These are phyloP conservation scores for Aspergillus sclerotioniger DNA, from an alignment of 495 filamentous ascomycete species.

Conservation along the genomic window DNA sequence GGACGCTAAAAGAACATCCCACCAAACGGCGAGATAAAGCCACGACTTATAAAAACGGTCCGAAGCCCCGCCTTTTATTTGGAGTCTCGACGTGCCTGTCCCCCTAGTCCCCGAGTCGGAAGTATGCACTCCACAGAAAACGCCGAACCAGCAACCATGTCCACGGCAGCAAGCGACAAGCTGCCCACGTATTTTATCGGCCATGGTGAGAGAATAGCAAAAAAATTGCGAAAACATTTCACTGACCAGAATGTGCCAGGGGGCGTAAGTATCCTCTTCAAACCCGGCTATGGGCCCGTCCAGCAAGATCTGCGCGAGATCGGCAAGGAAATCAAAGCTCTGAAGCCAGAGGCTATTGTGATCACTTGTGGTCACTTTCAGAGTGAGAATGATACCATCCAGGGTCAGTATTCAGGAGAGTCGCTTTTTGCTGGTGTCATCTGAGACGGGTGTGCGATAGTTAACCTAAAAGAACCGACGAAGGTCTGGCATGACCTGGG, in stretches of 20 bases:
- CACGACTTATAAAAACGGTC: neutral
- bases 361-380: neutral
- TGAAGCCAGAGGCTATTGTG: neutral
- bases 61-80: neutral
- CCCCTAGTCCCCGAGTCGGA: neutral
- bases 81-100: neutral
- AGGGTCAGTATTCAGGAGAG: neutral
- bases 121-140: neutral
- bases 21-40: neutral
- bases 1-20: neutral
- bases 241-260: neutral
- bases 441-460: neutral
- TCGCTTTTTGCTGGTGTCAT: neutral
- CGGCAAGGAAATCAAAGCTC: neutral
- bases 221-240: neutral
- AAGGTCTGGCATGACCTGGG: conserved; percentile 6
- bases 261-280: conserved; percentile 2
- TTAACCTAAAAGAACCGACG: conserved; percentile 1
- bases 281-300: conserved; percentile 1
- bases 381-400: neutral
- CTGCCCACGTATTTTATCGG: neutral
- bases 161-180: neutral
- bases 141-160: neutral
- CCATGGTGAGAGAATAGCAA: neutral
- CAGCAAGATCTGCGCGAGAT: neutral